Conservation (phyloP, 768 basidiomycete genomes). For the Tulasnella sp. region DNA sequence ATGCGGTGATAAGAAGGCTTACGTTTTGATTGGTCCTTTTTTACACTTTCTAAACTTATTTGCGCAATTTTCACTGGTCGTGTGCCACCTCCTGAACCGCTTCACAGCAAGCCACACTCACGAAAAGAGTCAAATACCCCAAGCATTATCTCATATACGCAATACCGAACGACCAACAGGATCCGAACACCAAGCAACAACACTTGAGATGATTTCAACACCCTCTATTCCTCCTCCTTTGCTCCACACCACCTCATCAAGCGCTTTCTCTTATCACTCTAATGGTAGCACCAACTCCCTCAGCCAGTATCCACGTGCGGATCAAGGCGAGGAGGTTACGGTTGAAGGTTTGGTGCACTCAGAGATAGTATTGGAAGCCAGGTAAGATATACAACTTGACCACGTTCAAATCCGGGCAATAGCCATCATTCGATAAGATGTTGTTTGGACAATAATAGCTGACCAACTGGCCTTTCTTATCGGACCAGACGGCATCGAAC, state of each 20-base stretch:
- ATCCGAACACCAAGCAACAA: not conserved
- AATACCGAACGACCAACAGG: no score
- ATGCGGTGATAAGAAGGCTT: no score
- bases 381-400: slow-evolving; percentile 38
- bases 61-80: no score
- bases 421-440: no score
- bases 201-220: not conserved
- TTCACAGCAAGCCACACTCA: not conserved
- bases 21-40: no score
- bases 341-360: slow-evolving; percentile 52
- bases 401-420: not conserved
- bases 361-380: slow-evolving; percentile 44
- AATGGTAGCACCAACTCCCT: slow-evolving; percentile 2
- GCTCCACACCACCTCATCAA: not conserved
- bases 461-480: not conserved
- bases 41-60: no score
- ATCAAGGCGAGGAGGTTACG: slow-evolving; percentile 30
- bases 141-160: no score
- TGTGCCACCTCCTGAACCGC: no score
- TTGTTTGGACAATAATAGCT: no score
- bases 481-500: slow-evolving; percentile 50
- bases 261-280: not conserved
- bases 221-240: not conserved
- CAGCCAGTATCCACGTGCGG: slow-evolving; percentile 10
- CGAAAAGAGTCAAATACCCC: no score